Evolutionary conservation across 805 yeast genomes (phyloP), one percentile per base, ranked within the genome.

Genomic region (Myxozyma lipomycoides): DNA sequence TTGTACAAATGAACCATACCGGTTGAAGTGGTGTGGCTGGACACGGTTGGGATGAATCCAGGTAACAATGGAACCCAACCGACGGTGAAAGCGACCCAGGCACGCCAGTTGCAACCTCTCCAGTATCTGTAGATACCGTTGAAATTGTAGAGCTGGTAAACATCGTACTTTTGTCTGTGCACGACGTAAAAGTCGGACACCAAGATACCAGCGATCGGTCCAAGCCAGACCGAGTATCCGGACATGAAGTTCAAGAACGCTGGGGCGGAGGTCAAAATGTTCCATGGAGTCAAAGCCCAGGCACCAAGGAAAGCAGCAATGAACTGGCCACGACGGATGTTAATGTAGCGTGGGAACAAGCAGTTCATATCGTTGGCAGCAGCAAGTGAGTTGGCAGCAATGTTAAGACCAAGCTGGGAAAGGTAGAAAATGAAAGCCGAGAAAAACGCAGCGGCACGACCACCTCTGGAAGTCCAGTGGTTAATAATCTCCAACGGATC

Each of bases 371-470:
- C 75, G 5, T 71, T 71, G 42, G 72, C 73, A 46, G 70, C 67
- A 3, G 72, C 67, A 37, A 70, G 65, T 22, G 73, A 71, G 60
- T 70, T 70, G 40, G 73, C 73, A 4, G 84, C 74, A 51, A 84
- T 78, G 62, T 84, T 84, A 4, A 86, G 82, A 63, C 88, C 89
- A 52, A 84, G 66, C 70, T 83, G 89, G 43, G 86, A 86, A 51
- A 83, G 66, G 5, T 82, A 78, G 65, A 84, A 83, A 1, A 79
- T 44, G 40, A 55, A 48, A 3, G 53, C 61, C 25, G 48, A 48
- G 55, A 57, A 57, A 24, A 46, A 45, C 17, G 48, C 51, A 21
- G 51, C 56, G 15, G 55, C 55, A 2, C 55, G 54, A 22, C 44
- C 48, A 19, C 52, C 54, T 77, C 40, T 40, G 7, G 55, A 46